These are phyloP conservation scores for Amborella trichopoda DNA, from an alignment of 164 flowering plant genomes.

Conservation along the genomic window DNA sequence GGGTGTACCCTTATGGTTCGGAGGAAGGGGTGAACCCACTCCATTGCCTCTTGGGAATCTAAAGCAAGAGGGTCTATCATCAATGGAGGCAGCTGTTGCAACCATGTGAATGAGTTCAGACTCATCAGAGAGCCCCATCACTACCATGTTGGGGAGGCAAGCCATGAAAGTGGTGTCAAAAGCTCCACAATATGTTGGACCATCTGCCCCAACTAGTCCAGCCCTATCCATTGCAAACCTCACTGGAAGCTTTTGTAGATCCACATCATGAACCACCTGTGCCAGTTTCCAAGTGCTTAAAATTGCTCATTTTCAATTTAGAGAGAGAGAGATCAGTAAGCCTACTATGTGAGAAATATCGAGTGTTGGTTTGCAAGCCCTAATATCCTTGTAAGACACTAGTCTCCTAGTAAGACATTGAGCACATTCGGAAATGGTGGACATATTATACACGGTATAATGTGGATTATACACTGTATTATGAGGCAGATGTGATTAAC, in stretches of 20 bases:
- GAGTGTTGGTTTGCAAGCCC: too few species aligned
- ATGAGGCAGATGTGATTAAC: too few species aligned
- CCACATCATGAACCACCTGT: slow-evolving; percentile 49
- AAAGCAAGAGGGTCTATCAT: slow-evolving; percentile 36
- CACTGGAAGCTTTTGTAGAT: slow-evolving; percentile 45
- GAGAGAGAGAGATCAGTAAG: too few species aligned
- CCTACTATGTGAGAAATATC: too few species aligned
- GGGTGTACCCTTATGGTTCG: slow-evolving; percentile 31
- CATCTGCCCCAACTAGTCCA: slow-evolving; percentile 48
- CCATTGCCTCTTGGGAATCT: slow-evolving; percentile 38
- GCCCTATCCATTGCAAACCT: slow-evolving; percentile 42
- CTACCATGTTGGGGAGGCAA: slow-evolving; percentile 51
- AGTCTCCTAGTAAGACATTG: too few species aligned
- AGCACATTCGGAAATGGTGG: too few species aligned
- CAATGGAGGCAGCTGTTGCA: slow-evolving; percentile 38
- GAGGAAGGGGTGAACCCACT: slow-evolving; percentile 29
- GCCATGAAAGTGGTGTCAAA: slow-evolving; percentile 44
- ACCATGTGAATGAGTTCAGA: slow-evolving; percentile 39
- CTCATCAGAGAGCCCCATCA: slow-evolving; percentile 43
- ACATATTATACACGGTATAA: too few species aligned
- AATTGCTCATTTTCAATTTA: too few species aligned
- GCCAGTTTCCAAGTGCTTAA: too few species aligned
- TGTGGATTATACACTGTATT: too few species aligned
- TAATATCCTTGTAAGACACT: too few species aligned
- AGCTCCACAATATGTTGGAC: slow-evolving; percentile 46